Evolutionary conservation across 352 stramenopile genomes (phyloP), one percentile per base, ranked within the genome.

Genomic region (Phytopythium montanum): DNA sequence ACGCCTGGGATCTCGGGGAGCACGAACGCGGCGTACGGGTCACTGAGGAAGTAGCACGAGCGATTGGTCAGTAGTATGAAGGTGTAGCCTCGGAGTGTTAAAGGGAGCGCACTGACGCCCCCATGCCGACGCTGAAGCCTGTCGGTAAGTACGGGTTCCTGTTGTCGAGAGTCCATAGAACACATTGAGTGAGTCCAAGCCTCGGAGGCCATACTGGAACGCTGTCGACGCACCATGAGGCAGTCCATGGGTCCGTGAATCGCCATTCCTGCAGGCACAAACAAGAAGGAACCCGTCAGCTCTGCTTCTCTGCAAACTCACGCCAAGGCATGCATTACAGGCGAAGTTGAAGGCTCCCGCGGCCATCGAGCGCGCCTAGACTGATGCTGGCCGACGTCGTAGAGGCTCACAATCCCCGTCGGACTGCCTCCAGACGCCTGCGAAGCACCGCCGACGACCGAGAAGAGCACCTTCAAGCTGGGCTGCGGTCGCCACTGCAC

Each of bases 21-120:
- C 19, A 71, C 56, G 41, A 73, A 71, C 2, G 63, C 59, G 46
- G 72, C 72, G 19, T 14, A 64, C 8, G 29, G 16, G 7, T 33
- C 23, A 14, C 52, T 58, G 52, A 14, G 29, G 29, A 34, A 12
- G 26, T 18, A 56, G 13, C 46, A 53, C 5, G 49, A 36, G 29
- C 6, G 16, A 25, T 59, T 25, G 12, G 52, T 41, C 28, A 38
- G 26, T 25, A 60, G 33, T 50, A 10, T 21, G 14, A n/a, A n/a
- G n/a, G n/a, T n/a, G n/a, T n/a, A n/a, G n/a, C n/a, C n/a, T n/a
- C n/a, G n/a, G n/a, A n/a, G n/a, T n/a, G n/a, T n/a, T n/a, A n/a
- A n/a, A n/a, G n/a, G n/a, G 9, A 19, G 23, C 44, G 9, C 12
- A 50, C 60, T 29, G 33, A 69, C 62, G 57, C 44, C 18, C 51